A percentile compares a stretch with the other conserved stretches of the same genome.
Conservation (phyloP, 768 basidiomycete genomes). For the Leccinellum albellum region DNA sequence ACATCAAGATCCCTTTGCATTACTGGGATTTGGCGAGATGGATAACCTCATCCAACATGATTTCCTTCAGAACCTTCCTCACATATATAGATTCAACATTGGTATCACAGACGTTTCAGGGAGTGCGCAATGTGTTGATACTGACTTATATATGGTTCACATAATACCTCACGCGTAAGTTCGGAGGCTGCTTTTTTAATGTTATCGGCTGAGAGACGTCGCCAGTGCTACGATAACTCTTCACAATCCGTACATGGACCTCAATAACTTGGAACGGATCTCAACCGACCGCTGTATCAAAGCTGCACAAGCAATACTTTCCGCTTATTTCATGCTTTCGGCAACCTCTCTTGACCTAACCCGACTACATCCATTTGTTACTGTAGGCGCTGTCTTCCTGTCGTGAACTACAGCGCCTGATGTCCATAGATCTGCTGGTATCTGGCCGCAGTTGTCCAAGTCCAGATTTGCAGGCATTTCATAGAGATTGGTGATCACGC, state of each 20-base stretch:
- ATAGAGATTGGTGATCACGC: constrained; percentile 77
- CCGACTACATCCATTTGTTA: constrained; percentile 76
- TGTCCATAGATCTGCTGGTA: constrained; percentile 79
- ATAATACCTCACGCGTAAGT: constrained; percentile 80
- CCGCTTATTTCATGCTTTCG: constrained; percentile 73
- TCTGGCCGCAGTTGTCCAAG: constrained; percentile 81
- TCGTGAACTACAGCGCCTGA: constrained; percentile 11
- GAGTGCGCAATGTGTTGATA: constrained; percentile 59
- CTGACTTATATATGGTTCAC: constrained; percentile 84
- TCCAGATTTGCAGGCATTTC: constrained; percentile 82
- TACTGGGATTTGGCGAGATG: constrained; percentile 64
- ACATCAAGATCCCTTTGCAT: constrained; percentile 65
- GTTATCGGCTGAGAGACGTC: constrained; percentile 10
- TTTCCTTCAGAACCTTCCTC: constrained; percentile 71
- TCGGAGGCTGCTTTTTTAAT: constrained; percentile 2
- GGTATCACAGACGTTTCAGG: constrained; percentile 60
- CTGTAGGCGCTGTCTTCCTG: constrained; percentile 44
- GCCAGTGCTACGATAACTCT: constrained; percentile 81
- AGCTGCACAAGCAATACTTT: constrained; percentile 70
- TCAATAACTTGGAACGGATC: constrained; percentile 56
- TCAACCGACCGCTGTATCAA: constrained; percentile 72
- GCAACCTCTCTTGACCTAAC: constrained; percentile 80
- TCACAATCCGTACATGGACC: constrained; percentile 80
- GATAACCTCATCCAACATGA: constrained; percentile 64
- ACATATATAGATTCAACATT: constrained; percentile 57